Evolutionary conservation across 345 rosid genomes (phyloP), one percentile per base, ranked within the genome.

Genomic region (Excoecaria agallocha): DNA sequence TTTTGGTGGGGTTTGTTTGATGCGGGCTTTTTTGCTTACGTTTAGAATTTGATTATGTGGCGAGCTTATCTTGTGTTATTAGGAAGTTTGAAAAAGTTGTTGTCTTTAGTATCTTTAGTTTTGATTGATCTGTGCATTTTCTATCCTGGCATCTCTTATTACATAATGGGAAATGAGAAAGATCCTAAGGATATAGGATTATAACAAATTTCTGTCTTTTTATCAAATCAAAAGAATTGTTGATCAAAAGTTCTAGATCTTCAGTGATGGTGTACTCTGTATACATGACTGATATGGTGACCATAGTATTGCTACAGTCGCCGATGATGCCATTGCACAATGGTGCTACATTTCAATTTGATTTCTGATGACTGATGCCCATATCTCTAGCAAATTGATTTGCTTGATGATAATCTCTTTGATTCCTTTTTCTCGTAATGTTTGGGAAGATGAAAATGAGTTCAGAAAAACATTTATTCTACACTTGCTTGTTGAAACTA

Each of bases 171-270:
- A 54, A 22, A 13, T 66, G 30, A 30, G 56, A 66, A 43, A 22
- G n/a, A n/a, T 39, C 24, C 16, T 10, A 12, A 13, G 66, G 8
- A 45, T 71, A 8, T 13, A 20, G 16, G 25, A 17, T 30, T 61
- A 17, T 2, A 38, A 15, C 39, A 43, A 1, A 6, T 1, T 43
- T 30, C 8, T 25, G 8, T 46, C 24, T 58, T n/a, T 22, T 45
- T 20, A 30, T n/a, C 61, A n/a, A 57, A 57, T 12, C 12, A 19
- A 58, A 58, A 35, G 16, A 35, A 6, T 38, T 51, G 15, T 20
- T 52, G 15, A 50, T 62, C 10, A 12, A 73, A 39, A 59, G 66
- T 59, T 58, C 46, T 59, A 58, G 67, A 71, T 59, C 45, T 71
- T 25, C 6, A 59, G 46, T 25, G 69, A 12, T 37, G 25, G 12